Percentiles rank a stretch among this genome's conserved stretches.
phyloP scores from a whole-genome alignment of 768 basidiomycete species.

The Tulasnella sp. region DNA sequence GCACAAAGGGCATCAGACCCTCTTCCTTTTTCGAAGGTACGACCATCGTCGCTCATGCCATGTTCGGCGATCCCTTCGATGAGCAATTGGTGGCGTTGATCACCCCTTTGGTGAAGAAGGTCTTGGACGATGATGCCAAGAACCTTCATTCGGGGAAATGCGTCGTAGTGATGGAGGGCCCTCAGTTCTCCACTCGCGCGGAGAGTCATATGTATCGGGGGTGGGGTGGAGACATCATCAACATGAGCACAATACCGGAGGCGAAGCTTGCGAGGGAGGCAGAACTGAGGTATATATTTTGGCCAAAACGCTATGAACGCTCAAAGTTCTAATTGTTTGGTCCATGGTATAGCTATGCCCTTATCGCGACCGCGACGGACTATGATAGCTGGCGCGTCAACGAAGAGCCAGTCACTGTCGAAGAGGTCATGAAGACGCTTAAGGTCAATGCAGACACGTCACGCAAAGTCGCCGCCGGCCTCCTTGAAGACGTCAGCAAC shows the following conservation, averaged over 20 bases:
- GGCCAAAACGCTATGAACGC: neutral
- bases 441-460: conserved; percentile 79
- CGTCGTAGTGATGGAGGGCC: conserved; percentile 94
- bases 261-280: conserved; percentile 95
- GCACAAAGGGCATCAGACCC: conserved; percentile 88
- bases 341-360: conserved; percentile 58
- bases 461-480: conserved; percentile 56
- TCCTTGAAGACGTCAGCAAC: conserved; percentile 60
- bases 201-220: conserved; percentile 89
- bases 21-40: conserved; percentile 79
- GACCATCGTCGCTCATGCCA: conserved; percentile 78
- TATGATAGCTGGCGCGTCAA: conserved; percentile 91
- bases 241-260: conserved; percentile 96
- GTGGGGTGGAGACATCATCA: conserved; percentile 90
- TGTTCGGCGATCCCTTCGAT: conserved; percentile 90
- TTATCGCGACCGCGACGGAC: conserved; percentile 86
- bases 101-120: conserved; percentile 50
- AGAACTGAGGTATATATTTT: conserved; percentile 60
- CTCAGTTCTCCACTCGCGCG: conserved; percentile 95
- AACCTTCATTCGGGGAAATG: conserved; percentile 71
- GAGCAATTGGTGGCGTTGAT: conserved; percentile 53
- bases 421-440: conserved; percentile 84
- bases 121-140: conserved; percentile 41
- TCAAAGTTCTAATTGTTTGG: neutral
- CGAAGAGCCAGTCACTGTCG: conserved; percentile 73